Base-by-base conservation (phyloP, 1,284 basidiomycete species). In the Caloboletus firmus region DNA sequence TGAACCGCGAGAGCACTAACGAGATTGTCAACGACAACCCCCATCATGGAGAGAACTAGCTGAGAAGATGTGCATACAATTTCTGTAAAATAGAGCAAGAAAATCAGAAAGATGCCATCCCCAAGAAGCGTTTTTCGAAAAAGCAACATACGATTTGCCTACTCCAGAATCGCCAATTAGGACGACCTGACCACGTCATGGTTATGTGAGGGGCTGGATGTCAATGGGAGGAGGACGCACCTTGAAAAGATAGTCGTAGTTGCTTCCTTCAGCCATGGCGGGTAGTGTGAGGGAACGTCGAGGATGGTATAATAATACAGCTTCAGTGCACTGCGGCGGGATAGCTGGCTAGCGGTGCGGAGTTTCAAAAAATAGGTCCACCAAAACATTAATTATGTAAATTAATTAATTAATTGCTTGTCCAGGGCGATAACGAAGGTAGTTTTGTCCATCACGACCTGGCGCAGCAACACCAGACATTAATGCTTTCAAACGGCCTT, bases 121-220 rank as follows among this genome's bases (percentile, higher is more conserved):
- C 4, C 39, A 56, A 22, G 35, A 37, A 22, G 22, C 57, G 48
- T 22, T 49, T 15, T 46, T 46, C 43, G 47, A 24, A 30, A 48
- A 36, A 32, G 37, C 51, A 62, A 64, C 88, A 70, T 76, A 91
- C 88, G 88, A 98, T 84, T 99, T 99, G 74, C 96, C 96, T 72
- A 98, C 96, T 66, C 96, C 97, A 62, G 94, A 97, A 77, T 99
- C 96, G 71, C 97, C 96, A 79, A 98, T 98, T 63, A 98, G 85
- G 62, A 98, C 95, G 63, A 96, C 91, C 93, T 96, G 58, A 28
- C 41, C 8, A 12, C 3, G 42, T 41, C 22, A 26, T 24, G 13
- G 35, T 9, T 17, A 13, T 17, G 31, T 45, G 8, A 56, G 39
- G 20, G 4, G 42, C n/a, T 6, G 13, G 5, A 4, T 10, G 3